phyloP scores from a whole-genome alignment of 176 grass and related monocot genomes.

The Oryza rufipogon region DNA sequence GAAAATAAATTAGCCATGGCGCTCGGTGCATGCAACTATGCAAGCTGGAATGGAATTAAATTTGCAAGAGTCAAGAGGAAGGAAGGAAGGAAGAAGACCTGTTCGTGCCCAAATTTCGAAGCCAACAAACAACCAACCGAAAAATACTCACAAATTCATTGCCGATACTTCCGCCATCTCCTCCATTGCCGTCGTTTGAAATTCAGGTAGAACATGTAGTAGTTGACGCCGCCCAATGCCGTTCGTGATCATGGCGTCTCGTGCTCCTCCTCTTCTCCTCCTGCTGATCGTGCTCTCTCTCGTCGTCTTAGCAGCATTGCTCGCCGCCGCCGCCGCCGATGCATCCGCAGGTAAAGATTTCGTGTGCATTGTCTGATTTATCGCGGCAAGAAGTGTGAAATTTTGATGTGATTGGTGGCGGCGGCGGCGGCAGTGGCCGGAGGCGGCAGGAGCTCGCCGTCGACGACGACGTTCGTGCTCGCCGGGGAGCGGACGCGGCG shows the following conservation, averaged over 20 bases:
- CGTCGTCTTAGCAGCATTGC: background rate
- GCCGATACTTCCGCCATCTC: background rate
- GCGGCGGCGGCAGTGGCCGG: background rate
- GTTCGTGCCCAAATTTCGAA: conserved; percentile 20
- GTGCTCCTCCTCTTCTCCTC: background rate
- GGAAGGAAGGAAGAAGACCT: no score
- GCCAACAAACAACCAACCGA: conserved; percentile 3
- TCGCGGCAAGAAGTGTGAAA: background rate
- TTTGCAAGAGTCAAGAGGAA: background rate
- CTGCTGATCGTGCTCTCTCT: background rate
- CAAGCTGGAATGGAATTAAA: background rate
- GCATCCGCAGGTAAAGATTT: conserved; percentile 24
- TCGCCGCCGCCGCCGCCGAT: background rate
- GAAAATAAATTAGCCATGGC: background rate
- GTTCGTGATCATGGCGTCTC: conserved; percentile 6
- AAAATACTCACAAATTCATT: background rate
- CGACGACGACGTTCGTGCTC: conserved; percentile 52
- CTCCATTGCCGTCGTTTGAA: background rate
- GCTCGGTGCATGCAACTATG: background rate
- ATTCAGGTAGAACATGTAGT: background rate
- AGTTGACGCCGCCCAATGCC: conserved; percentile 12
- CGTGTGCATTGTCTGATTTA: background rate
- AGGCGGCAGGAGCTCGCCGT: conserved; percentile 46
- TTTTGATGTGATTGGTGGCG: conserved; percentile 6
- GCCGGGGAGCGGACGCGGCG: conserved; percentile 70